Conservation (phyloP, 805 yeast species). For the Kodamaea kakaduensis region DNA sequence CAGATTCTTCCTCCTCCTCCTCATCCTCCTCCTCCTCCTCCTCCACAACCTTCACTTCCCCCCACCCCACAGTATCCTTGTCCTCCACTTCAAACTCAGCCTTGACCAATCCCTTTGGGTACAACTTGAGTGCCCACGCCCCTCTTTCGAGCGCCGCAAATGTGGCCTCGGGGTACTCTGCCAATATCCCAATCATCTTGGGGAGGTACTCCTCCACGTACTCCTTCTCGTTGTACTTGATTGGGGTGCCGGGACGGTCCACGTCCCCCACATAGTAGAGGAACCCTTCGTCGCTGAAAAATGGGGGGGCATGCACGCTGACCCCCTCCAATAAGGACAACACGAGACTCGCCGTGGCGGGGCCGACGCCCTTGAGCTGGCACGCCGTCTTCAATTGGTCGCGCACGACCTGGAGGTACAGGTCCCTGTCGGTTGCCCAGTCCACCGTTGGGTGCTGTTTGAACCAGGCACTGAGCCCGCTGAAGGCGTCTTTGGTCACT, state of each 20-base stretch:
- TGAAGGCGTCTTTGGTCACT: constrained; percentile 27
- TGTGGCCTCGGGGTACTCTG: constrained; percentile 4
- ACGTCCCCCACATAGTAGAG: constrained; percentile 28
- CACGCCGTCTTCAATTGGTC: constrained; percentile 28
- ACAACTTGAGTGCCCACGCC: constrained; percentile 36
- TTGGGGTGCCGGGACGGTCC: constrained; percentile 21
- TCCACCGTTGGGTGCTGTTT: background rate
- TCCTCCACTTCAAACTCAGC: too few relatives aligned
- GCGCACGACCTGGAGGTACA: constrained; percentile 20
- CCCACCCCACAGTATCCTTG: too few relatives aligned
- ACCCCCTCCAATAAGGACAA: constrained; percentile 29
- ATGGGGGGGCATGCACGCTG: constrained; percentile 34
- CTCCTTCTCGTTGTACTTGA: constrained; percentile 42
- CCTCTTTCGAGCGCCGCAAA: constrained; percentile 28
- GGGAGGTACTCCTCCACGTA: constrained; percentile 34
- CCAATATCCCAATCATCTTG: constrained; percentile 16
- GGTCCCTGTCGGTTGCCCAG: constrained; percentile 7
- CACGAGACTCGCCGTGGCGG: constrained; percentile 47
- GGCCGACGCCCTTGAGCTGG: constrained; percentile 45
- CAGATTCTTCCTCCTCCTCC: too few relatives aligned
- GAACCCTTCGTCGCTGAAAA: constrained; percentile 48
- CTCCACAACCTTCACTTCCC: too few relatives aligned
- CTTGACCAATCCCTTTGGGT: too few relatives aligned
- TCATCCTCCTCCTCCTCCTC: too few relatives aligned
- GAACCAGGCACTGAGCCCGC: constrained; percentile 10